Base-by-base conservation (phyloP, 495 filamentous ascomycete species). In the Aspergillus affinis region DNA sequence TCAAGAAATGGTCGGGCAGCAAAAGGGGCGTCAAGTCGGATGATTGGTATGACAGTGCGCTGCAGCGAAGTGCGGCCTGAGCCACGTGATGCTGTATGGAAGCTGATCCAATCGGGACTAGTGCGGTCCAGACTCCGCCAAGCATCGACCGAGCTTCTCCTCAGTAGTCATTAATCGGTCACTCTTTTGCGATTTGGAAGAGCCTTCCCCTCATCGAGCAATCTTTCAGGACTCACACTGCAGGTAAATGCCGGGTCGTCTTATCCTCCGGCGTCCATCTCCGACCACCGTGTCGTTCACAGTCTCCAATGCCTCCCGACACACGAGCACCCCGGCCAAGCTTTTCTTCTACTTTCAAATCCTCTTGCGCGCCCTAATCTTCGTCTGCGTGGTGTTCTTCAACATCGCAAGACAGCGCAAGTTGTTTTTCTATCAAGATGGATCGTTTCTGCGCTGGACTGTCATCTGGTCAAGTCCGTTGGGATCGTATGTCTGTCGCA, bases 211-310 rank as follows among this genome's bases (percentile, higher is more conserved):
- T 41, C 36, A 10, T 13, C 13, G 12, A 17, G 36, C 36, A 10
- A 1, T 15, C 9, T 41, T 17, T 2, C 10, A 15, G 36, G 10
- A 10, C 36, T 13, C 13, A 13, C 36, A 15, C 4, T 41, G 36
- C 36, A 41, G 1, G 36, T 41, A 41, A 41, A 78, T 79, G 70
- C 80, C 75, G 26, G 72, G 75, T 32, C 81, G 73, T 59, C 86
- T 95, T 46, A 83, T 79, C 60, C 83, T 84, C 54, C 84, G 84
- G 65, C 88, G 88, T 52, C 90, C 91, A 50, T 93, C 91, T 41
- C 88, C 91, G 46, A 92, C 91, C 21, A 93, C 91, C n/a, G 85
- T 86, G 63, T 88, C 89, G 65, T 95, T 90, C 78, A 91, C 88
- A 51, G 88, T 94, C 52, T 92, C 91, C 58, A 93, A 90, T 65